Conservation (phyloP, 1,284 basidiomycete species). For the Rhodotorula sp. region DNA sequence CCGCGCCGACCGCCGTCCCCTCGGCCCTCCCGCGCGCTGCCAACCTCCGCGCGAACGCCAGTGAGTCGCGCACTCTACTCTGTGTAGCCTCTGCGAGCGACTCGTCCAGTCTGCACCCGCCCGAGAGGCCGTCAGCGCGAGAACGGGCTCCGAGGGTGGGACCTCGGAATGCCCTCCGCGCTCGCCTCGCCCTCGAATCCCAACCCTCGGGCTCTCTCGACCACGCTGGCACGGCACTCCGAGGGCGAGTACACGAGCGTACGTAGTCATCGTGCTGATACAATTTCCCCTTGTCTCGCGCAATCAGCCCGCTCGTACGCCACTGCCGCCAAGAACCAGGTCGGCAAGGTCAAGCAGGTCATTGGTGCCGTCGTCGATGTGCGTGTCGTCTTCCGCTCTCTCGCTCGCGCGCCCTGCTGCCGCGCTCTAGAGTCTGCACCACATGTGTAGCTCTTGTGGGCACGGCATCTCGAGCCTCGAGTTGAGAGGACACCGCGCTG, state of each 20-base stretch:
- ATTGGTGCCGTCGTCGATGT: slow-evolving; percentile 84
- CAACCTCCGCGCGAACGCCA: slow-evolving; percentile 19
- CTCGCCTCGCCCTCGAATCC: background rate
- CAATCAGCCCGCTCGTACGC: slow-evolving; percentile 76
- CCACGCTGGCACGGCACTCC: background rate
- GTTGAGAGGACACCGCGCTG: background rate
- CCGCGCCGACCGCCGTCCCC: slow-evolving; percentile 22
- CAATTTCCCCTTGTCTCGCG: too few relatives aligned
- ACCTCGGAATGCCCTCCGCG: slow-evolving; percentile 12
- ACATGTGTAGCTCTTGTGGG: too few relatives aligned
- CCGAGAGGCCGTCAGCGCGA: background rate
- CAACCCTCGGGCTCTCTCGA: background rate
- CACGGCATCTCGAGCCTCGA: background rate
- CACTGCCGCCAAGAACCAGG: slow-evolving; percentile 70
- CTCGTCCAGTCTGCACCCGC: background rate
- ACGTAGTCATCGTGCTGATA: too few relatives aligned
- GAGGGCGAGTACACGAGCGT: background rate
- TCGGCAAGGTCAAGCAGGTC: slow-evolving; percentile 72
- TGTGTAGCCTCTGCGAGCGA: too few relatives aligned
- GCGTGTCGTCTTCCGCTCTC: slow-evolving; percentile 30
- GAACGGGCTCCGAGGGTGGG: slow-evolving; percentile 18
- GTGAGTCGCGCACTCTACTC: slow-evolving; percentile 7
- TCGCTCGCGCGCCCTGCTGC: slow-evolving; percentile 45
- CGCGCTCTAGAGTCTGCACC: background rate
- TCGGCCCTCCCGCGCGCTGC: slow-evolving; percentile 24